A percentile compares a stretch with the other conserved stretches of the same genome.
phyloP scores from a whole-genome alignment of 148 eudicot species.

The Dianthus caryophyllus region DNA sequence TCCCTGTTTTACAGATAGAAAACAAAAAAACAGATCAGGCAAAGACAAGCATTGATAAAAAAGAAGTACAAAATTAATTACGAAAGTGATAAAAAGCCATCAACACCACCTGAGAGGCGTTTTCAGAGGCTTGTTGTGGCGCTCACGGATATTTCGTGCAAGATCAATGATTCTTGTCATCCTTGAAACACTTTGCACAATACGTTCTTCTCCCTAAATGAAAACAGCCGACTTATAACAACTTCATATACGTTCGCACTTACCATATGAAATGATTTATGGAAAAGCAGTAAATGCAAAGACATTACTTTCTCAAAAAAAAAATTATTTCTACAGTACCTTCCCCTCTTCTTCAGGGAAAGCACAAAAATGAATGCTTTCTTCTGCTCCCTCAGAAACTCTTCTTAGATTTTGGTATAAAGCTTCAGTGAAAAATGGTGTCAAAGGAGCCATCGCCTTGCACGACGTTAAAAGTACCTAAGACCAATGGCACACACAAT shows the following conservation, averaged over 20 bases:
- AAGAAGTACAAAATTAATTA: not conserved
- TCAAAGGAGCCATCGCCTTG: constrained; percentile 94
- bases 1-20: constrained; percentile 45
- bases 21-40: not conserved
- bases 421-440: constrained; percentile 92
- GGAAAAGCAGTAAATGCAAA: not conserved
- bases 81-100: not conserved
- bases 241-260: not conserved
- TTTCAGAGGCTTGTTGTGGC: constrained; percentile 89
- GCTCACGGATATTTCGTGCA: constrained; percentile 94
- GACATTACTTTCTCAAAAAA: not conserved
- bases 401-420: constrained; percentile 84
- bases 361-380: constrained; percentile 84
- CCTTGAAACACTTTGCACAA: constrained; percentile 91
- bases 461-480: constrained; percentile 88
- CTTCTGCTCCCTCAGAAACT: constrained; percentile 59
- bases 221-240: not conserved
- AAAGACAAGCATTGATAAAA: constrained; percentile 7
- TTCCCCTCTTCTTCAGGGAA: constrained; percentile 85
- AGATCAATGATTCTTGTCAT: constrained; percentile 92
- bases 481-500: constrained; percentile 4
- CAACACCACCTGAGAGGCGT: constrained; percentile 68
- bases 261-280: not conserved
- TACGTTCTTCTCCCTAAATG: constrained; percentile 71
- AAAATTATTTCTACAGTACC: constrained; percentile 36